Base-by-base conservation (phyloP, 1,284 basidiomycete genomes). In the Trichosporon sp. region DNA sequence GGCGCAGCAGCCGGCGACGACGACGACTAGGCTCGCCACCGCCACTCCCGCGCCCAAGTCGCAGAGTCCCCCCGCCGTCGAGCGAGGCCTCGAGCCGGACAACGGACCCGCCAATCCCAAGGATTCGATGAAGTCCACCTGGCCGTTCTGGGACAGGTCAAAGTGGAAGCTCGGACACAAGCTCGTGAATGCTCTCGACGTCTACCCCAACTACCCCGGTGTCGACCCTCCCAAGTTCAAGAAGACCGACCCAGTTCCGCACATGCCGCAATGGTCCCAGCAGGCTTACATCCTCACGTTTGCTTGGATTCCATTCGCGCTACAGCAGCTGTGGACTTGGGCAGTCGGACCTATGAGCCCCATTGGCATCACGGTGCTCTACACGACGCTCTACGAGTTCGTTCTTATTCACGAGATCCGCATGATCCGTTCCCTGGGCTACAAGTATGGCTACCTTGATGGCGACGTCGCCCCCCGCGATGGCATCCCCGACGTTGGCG, bases 401-500 rank as follows among this genome's bases (percentile, higher is more conserved):
- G 58, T 59, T n/a, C 36, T 59, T 2, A 29, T 59, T 8, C 58
- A 59, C 25, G 37, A 59, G 58, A 29, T 59, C 3, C 36, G 27
- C 37, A 40, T 59, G 37, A 59, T 44, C n/a, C 58, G 58, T 27
- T 10, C 13, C 4, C n/a, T 59, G 29, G 58, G 58, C 8, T 44
- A 59, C 58, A 44, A 1, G n/a, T 44, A 27, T 8, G 36, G 58
- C 1, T 59, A 59, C n/a, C 58, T 59, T 11, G 58, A 59, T 27
- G 58, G 58, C 37, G 58, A 59, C n/a, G n/a, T n/a, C n/a, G 25
- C 25, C 16, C 25, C 29, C 27, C 58, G 58, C 16, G 59, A 60
- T 33, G 59, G 59, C 31, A 33, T 60, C 11, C 59, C 59, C 59
- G 59, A 60, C 44, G 59, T 52, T 32, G 59, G 59, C n/a, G 44